These are phyloP conservation scores for Pyricularia sp. DNA, from an alignment of 2,329 filamentous ascomycete species.

Conservation along the genomic window DNA sequence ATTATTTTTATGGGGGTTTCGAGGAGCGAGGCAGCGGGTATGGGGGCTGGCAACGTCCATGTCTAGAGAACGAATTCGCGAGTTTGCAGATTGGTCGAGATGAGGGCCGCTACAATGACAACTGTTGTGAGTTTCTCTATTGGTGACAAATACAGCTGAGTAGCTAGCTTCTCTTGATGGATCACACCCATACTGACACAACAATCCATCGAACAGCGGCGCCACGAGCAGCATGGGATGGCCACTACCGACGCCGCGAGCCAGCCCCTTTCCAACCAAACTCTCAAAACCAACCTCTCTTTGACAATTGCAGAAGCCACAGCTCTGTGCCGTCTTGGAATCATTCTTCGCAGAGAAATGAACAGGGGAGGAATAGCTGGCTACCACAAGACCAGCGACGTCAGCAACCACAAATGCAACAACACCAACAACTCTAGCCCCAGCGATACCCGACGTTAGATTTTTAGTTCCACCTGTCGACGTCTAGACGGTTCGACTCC, in stretches of 20 bases:
- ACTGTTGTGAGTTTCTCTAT: neutral
- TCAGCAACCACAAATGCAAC: neutral
- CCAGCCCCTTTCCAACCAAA: neutral
- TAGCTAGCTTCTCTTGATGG: neutral
- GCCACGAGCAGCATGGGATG: neutral
- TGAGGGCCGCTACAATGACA: neutral
- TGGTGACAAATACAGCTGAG: neutral
- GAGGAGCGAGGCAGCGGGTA: neutral
- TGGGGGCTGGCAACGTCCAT: neutral
- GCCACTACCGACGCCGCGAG: neutral
- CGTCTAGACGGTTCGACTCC: neutral
- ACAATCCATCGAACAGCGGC: neutral
- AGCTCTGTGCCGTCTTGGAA: neutral
- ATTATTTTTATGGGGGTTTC: neutral
- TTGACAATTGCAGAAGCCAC: neutral
- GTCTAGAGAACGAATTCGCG: neutral
- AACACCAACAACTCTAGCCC: neutral
- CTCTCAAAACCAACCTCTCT: neutral
- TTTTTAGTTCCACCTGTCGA: neutral
- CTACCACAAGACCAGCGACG: neutral
- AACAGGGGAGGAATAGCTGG: neutral
- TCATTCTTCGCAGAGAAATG: neutral
- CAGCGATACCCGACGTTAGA: neutral
- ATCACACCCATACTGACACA: neutral
- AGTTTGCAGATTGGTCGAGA: neutral